phyloP scores from a whole-genome alignment of 441 rosid genomes.

The Capsella rubella region DNA sequence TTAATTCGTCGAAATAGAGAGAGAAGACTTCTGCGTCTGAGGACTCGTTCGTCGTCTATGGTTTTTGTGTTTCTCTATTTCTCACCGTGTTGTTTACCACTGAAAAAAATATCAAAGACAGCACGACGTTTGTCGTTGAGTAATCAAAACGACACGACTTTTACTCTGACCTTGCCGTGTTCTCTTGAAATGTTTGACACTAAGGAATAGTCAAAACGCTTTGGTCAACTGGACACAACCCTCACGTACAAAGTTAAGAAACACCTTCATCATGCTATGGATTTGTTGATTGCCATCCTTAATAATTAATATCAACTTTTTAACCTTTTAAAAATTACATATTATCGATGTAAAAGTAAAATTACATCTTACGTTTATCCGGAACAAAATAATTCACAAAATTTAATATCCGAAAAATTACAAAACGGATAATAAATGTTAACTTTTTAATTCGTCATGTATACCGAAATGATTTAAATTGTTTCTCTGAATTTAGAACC shows the following conservation, averaged over 20 bases:
- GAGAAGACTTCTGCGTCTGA: constrained; percentile 14
- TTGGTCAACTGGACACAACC: constrained; percentile 22
- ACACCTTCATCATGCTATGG: constrained; percentile 5
- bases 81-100: constrained; percentile 6
- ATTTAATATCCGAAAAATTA: too few species aligned
- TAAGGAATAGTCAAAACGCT: constrained; percentile 23
- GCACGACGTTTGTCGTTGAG: neutral
- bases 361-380: too few species aligned
- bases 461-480: too few species aligned
- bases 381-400: too few species aligned
- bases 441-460: neutral
- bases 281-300: neutral
- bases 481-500: neutral
- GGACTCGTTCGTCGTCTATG: neutral
- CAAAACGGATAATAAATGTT: too few species aligned
- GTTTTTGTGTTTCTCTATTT: neutral
- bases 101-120: constrained; percentile 15
- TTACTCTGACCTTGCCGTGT: neutral
- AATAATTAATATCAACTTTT: neutral
- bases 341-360: too few species aligned
- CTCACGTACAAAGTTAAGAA: neutral
- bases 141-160: constrained; percentile 17
- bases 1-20: constrained; percentile 5
- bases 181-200: neutral
- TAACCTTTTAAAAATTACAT: neutral